Conservation (phyloP, 192 early-diverging fungal genomes). For the Coemansia sp. region DNA sequence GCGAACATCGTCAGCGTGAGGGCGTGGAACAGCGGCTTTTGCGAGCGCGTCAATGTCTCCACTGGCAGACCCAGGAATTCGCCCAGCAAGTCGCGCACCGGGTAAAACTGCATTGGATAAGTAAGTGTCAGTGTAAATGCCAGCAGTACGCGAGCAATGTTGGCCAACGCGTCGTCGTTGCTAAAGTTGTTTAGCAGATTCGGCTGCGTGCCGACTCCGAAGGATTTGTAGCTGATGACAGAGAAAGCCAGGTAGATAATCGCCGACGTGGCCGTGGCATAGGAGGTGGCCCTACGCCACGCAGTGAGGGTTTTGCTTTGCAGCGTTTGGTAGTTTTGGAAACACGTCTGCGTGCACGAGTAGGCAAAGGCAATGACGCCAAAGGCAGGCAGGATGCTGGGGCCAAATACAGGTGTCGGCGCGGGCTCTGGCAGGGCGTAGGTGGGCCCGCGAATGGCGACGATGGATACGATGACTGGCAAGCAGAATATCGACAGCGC, state of each 20-base stretch:
- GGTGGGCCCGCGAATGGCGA: constrained; percentile 60
- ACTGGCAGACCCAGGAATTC: constrained; percentile 24
- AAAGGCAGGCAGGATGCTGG: constrained; percentile 63
- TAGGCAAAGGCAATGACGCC: constrained; percentile 73
- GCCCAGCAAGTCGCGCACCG: constrained; percentile 40
- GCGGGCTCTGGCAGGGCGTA: constrained; percentile 58
- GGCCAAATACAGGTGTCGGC: constrained; percentile 59
- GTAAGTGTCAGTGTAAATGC: constrained; percentile 67
- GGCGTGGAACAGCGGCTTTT: constrained; percentile 9
- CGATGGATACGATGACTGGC: constrained; percentile 64
- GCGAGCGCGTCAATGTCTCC: neutral
- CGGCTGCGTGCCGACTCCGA: constrained; percentile 62
- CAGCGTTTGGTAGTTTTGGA: constrained; percentile 61
- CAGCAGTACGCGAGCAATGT: constrained; percentile 62
- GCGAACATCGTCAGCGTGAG: constrained; percentile 35
- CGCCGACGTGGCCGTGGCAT: constrained; percentile 58
- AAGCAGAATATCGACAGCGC: constrained; percentile 62
- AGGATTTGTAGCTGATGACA: constrained; percentile 62
- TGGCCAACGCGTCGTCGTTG: constrained; percentile 59
- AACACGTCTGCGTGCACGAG: constrained; percentile 65
- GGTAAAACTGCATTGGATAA: constrained; percentile 59
- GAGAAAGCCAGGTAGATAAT: constrained; percentile 64
- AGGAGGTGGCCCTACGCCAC: constrained; percentile 57
- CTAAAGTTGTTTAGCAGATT: constrained; percentile 73
- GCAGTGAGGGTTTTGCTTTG: constrained; percentile 41